These are phyloP conservation scores for Fonsecaea monophora DNA, from an alignment of 2,329 filamentous ascomycete species.

Conservation along the genomic window DNA sequence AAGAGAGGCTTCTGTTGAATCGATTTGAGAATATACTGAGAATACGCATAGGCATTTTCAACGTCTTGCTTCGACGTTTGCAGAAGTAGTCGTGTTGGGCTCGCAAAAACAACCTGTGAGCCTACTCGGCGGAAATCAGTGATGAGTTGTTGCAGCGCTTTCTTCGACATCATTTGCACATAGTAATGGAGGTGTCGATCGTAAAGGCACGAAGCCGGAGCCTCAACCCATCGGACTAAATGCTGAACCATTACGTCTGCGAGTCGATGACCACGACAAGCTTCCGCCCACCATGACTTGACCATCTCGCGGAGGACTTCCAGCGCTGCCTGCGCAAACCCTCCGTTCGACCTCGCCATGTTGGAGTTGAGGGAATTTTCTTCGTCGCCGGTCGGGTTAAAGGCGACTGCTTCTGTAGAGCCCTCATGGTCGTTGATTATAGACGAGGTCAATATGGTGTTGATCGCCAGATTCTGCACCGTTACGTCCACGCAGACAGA, in stretches of 20 bases:
- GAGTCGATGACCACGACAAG: slow-evolving; percentile 87
- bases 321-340: slow-evolving; percentile 91
- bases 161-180: slow-evolving; percentile 97
- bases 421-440: slow-evolving; percentile 97
- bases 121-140: slow-evolving; percentile 94
- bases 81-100: slow-evolving; percentile 82
- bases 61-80: slow-evolving; percentile 98
- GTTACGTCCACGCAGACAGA: slow-evolving; percentile 96
- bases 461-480: slow-evolving; percentile 92
- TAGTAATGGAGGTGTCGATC: slow-evolving; percentile 95
- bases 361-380: slow-evolving; percentile 66
- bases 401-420: slow-evolving; percentile 76
- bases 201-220: slow-evolving; percentile 90
- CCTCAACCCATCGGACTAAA: slow-evolving; percentile 95
- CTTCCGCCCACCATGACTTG: slow-evolving; percentile 97
- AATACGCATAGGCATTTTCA: slow-evolving; percentile 94
- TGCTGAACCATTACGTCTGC: slow-evolving; percentile 98
- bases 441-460: slow-evolving; percentile 95
- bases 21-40: slow-evolving; percentile 95
- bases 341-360: slow-evolving; percentile 68
- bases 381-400: slow-evolving; percentile 77
- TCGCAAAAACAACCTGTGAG: slow-evolving; percentile 94
- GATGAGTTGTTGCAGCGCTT: slow-evolving; percentile 96
- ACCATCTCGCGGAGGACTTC: slow-evolving; percentile 96
- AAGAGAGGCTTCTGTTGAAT: slow-evolving; percentile 96